Evolutionary conservation across 2,329 filamentous ascomycete species (phyloP).

Genomic region (Dothiorella sarmentorum): DNA sequence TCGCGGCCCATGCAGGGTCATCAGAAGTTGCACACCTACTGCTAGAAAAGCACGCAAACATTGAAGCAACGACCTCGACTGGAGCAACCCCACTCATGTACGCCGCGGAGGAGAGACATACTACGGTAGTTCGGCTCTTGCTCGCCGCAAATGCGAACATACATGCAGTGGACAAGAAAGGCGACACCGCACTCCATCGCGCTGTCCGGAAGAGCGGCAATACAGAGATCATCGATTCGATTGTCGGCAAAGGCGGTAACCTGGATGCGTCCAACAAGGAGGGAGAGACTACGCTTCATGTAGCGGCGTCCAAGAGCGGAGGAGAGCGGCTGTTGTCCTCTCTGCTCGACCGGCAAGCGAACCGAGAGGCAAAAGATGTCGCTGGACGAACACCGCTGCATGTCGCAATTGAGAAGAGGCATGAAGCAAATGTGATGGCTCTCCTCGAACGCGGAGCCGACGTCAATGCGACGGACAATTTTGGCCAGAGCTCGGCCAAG

Average conservation of each 20-base stretch:
- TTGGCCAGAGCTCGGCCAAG: constrained; percentile 1
- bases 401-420: constrained; percentile 12
- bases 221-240: not conserved
- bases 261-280: constrained; percentile 7
- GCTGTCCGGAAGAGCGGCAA: constrained; percentile 5
- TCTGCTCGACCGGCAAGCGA: constrained; percentile 1
- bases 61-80: constrained; percentile 14
- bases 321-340: not conserved
- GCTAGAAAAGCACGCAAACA: constrained; percentile 10
- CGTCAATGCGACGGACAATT: not conserved
- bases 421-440: not conserved
- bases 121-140: constrained; percentile 1
- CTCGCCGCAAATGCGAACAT: constrained; percentile 1
- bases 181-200: constrained; percentile 16
- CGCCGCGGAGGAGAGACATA: constrained; percentile 10
- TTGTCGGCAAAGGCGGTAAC: not conserved
- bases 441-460: constrained; percentile 13
- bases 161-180: constrained; percentile 4
- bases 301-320: constrained; percentile 5
- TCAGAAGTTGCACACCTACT: constrained; percentile 1
- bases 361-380: constrained; percentile 9
- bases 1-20: not conserved
- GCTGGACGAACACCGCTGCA: constrained; percentile 6
- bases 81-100: constrained; percentile 17
- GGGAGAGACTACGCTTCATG: constrained; percentile 8